A percentile compares a stretch with the other conserved stretches of the same genome.
These are phyloP conservation scores for Eutrema japonicum DNA, from an alignment of 345 rosid genomes.

Conservation along the genomic window DNA sequence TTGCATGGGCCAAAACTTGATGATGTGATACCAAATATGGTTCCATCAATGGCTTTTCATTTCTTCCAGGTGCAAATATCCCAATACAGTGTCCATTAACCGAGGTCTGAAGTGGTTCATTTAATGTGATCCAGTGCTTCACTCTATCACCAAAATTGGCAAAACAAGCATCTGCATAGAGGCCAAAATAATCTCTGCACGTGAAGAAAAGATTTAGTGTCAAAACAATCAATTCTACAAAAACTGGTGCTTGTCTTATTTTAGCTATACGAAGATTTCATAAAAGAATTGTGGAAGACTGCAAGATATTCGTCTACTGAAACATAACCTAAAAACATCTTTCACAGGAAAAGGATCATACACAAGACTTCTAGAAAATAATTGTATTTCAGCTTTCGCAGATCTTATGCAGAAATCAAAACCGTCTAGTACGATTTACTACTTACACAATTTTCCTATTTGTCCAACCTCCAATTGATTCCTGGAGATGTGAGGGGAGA, in stretches of 20 bases:
- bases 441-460: constrained; percentile 78
- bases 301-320: constrained; percentile 12
- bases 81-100: constrained; percentile 64
- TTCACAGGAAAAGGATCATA: constrained; percentile 18
- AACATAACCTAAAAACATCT: constrained; percentile 7
- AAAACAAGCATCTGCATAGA: constrained; percentile 75
- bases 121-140: constrained; percentile 82
- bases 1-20: constrained; percentile 83
- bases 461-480: constrained; percentile 80
- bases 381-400: not conserved
- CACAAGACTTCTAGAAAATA: not conserved
- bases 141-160: constrained; percentile 85
- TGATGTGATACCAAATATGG: constrained; percentile 83
- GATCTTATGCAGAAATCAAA: not conserved
- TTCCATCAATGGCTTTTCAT: constrained; percentile 63
- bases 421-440: constrained; percentile 14
- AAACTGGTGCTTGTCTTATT: not conserved
- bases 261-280: not conserved
- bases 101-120: constrained; percentile 72
- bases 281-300: not conserved
- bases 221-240: constrained; percentile 5
- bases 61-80: constrained; percentile 70
- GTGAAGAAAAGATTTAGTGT: constrained; percentile 27
- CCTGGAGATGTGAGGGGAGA: constrained; percentile 83
- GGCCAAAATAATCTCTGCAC: constrained; percentile 77